Conservation (phyloP, 306 rosid genomes). For the Gynostemma pentaphyllum region DNA sequence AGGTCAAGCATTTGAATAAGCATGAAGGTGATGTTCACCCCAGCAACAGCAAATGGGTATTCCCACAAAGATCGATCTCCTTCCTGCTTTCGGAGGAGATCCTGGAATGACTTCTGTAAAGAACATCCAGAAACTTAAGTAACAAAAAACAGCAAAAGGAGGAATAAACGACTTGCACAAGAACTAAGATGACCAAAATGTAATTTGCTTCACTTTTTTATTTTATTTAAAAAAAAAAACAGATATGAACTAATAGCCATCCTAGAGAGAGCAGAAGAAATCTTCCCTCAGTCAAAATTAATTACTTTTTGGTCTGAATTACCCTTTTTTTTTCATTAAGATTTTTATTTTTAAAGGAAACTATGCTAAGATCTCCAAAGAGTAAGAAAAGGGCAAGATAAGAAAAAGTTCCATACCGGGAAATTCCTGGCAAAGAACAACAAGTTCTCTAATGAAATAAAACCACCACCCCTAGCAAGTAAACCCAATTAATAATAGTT, state of each 20-base stretch:
- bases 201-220: background rate
- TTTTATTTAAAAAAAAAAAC: background rate
- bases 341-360: background rate
- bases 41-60: constrained; percentile 99
- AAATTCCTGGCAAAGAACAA: constrained; percentile 70
- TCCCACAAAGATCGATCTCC: constrained; percentile 98
- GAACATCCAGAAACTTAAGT: constrained; percentile 9
- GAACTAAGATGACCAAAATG: background rate
- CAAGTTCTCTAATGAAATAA: constrained; percentile 93
- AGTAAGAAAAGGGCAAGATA: background rate
- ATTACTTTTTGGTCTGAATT: background rate
- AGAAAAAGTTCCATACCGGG: constrained; percentile 52
- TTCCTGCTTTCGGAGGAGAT: constrained; percentile 90
- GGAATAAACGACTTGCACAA: background rate
- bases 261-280: background rate
- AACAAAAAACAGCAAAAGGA: background rate
- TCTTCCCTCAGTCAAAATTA: background rate
- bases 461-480: constrained; percentile 94
- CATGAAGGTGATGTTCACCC: constrained; percentile 98
- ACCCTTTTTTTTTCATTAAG: background rate
- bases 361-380: background rate
- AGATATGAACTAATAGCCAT: background rate
- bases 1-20: constrained; percentile 97
- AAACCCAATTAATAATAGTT: constrained; percentile 17
- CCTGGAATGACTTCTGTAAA: constrained; percentile 85